A percentile compares a stretch with the other conserved stretches of the same genome.
These are phyloP conservation scores for Hansenula sp. DNA, from an alignment of 1,139 yeast species.

Conservation along the genomic window DNA sequence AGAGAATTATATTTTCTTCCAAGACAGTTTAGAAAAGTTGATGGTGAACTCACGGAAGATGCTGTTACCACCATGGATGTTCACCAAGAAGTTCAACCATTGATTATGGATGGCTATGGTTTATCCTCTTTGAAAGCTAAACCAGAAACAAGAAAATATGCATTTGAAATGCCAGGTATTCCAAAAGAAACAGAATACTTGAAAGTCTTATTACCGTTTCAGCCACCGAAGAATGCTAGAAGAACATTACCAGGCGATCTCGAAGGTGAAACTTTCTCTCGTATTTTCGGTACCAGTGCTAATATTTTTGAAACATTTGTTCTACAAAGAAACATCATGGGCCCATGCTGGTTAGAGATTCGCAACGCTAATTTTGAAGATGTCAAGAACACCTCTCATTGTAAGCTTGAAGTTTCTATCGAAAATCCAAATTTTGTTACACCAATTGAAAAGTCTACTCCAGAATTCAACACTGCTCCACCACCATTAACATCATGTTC, in stretches of 20 bases:
- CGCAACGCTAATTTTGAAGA: constrained; percentile 57
- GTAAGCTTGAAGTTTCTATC: constrained; percentile 70
- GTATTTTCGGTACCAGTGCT: constrained; percentile 77
- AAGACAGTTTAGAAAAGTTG: constrained; percentile 38
- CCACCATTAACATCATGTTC: constrained; percentile 74
- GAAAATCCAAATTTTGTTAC: constrained; percentile 44
- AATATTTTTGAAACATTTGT: constrained; percentile 84
- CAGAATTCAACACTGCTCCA: constrained; percentile 33
- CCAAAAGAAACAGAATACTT: constrained; percentile 82
- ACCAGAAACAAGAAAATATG: constrained; percentile 74
- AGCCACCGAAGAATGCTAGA: constrained; percentile 49
- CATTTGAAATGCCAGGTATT: constrained; percentile 78
- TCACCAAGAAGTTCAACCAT: constrained; percentile 69
- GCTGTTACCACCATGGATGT: constrained; percentile 59
- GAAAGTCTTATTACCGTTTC: constrained; percentile 71
- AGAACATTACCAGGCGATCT: constrained; percentile 56
- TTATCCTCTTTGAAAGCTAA: constrained; percentile 63
- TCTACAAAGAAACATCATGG: constrained; percentile 81
- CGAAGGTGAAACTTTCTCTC: constrained; percentile 73
- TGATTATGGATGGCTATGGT: constrained; percentile 59
- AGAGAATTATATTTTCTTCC: constrained; percentile 83
- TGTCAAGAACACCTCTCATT: constrained; percentile 71
- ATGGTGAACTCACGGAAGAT: constrained; percentile 38
- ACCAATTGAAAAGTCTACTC: constrained; percentile 44
- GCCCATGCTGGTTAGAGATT: constrained; percentile 94